Percentiles rank a stretch among this genome's conserved stretches.
Evolutionary conservation across 2,329 filamentous ascomycete species (phyloP).

Genomic region (Botryotinia narcissicola): DNA sequence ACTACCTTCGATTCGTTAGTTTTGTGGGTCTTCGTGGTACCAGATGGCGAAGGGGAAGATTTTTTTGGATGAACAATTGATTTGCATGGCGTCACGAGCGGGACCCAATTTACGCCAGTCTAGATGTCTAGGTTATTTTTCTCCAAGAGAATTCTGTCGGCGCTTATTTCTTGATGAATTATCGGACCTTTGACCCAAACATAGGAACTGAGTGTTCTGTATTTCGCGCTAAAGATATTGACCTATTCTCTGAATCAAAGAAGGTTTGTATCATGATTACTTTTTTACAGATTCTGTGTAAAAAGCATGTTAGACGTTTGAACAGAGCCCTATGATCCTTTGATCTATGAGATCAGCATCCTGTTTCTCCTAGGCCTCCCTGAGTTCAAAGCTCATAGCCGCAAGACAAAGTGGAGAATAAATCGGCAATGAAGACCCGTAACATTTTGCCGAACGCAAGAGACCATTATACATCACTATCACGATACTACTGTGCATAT

Average conservation of each 20-base stretch:
- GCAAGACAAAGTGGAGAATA: background rate
- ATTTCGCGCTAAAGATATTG: background rate
- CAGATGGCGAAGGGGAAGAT: background rate
- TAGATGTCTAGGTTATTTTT: background rate
- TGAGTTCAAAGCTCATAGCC: background rate
- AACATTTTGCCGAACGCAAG: background rate
- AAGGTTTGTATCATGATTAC: background rate
- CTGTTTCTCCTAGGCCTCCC: background rate
- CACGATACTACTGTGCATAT: background rate
- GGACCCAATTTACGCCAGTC: background rate
- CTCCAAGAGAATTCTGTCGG: background rate
- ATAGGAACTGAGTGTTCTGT: background rate
- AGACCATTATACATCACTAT: constrained; percentile 3
- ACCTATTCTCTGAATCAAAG: background rate
- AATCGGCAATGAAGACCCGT: background rate
- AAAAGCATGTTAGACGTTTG: background rate
- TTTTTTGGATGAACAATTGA: background rate
- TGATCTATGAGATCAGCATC: background rate
- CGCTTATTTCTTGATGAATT: background rate
- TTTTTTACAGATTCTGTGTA: background rate
- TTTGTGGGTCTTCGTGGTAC: background rate
- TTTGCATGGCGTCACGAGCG: background rate
- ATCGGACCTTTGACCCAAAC: background rate
- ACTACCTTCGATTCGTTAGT: background rate
- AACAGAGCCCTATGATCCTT: background rate